Evolutionary conservation across 768 basidiomycete genomes (phyloP), one percentile per base, ranked within the genome.

Genomic region (Kwoniella botswanensis): DNA sequence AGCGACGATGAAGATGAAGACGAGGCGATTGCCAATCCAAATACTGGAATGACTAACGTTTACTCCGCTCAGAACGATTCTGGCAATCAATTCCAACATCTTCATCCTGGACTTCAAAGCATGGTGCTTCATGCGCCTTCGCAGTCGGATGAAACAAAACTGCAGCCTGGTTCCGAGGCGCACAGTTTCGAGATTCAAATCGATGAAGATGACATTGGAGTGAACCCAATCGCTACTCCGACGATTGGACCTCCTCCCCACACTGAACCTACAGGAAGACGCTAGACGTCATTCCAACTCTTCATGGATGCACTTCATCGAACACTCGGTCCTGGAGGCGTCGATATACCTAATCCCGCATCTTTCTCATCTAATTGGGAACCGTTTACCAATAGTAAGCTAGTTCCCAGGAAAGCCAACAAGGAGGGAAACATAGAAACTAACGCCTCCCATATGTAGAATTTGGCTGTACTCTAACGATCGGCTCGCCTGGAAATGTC

Each of bases 1-100:
- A 57, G 54, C 55, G 68, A 65, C 15, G 18, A 70, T 11, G 63
- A 65, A 24, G 63, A 65, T n/a, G 68, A 54, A 41, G 63, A 70
- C 13, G 5, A 43, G 11, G 15, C 3, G 1, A 42, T 9, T 15
- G 29, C 9, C 41, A 13, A 26, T 18, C 11, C 24, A 13, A 22
- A 50, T 22, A 12, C 42, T 35, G 13, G 10, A 10, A 43, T 10
- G 5, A 7, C 58, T 21, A 21, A 10, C 58, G 29, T 26, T 18
- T 11, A 35, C 4, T 13, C 22, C n/a, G 21, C 4, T 22, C 21
- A 55, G 21, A 55, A 22, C 54, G 18, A 22, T n/a, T 13, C 21
- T 13, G 4, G 21, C 21, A 22, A n/a, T 22, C 54, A 55, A n/a
- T 55, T 55, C n/a, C 21, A 55, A 22, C 21, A 3, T 22, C 58